Base-by-base conservation (phyloP, 2,329 filamentous ascomycete species). In the Rhynchosporium graminicola region DNA sequence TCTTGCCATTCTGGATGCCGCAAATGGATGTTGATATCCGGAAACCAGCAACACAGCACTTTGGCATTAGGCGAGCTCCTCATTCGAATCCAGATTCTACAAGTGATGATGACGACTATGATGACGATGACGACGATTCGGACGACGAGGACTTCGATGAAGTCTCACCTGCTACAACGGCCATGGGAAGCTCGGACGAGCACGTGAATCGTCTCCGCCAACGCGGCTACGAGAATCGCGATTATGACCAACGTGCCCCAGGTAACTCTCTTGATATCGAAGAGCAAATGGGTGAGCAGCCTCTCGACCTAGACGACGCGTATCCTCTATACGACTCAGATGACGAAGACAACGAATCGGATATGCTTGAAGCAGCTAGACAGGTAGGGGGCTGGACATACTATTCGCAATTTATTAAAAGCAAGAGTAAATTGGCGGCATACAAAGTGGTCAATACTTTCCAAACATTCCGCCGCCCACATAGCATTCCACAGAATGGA, bases 1-100 rank as follows among this genome's bases (percentile, higher is more conserved):
- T 99, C 12, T 81, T 99, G 5, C 95, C 95, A 0, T 99, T 91
- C 80, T 99, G 95, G 95, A 91, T 94, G 81, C 95, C 95, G 0
- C 95, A 99, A 77, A 99, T 99, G 95, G 88, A 96, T 69, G 87
- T 96, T 29, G 95, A 99, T 73, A 99, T 99, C 71, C 90, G 93
- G 69, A 99, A 99, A 77, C 92, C 95, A 0, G 85, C 87, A 36
- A 92, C 86, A 3, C 92, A 95, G 71, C 87, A 89, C 69, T 98
- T 98, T 74, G 95, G 95, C 60, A 97, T 99, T 70, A 36, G 33
- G 33, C 89, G 91, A 71, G 84, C 94, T 40, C 87, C 90, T 0
- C 84, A 90, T 26, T 91, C 89, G 59, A 87, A 87, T 40, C 90
- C 87, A 43, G 87, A 90, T 60, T 88, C 86, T 28, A 93, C 91